Base-by-base conservation (phyloP, 176 grass and related monocot species). In the Chloris gayana region DNA sequence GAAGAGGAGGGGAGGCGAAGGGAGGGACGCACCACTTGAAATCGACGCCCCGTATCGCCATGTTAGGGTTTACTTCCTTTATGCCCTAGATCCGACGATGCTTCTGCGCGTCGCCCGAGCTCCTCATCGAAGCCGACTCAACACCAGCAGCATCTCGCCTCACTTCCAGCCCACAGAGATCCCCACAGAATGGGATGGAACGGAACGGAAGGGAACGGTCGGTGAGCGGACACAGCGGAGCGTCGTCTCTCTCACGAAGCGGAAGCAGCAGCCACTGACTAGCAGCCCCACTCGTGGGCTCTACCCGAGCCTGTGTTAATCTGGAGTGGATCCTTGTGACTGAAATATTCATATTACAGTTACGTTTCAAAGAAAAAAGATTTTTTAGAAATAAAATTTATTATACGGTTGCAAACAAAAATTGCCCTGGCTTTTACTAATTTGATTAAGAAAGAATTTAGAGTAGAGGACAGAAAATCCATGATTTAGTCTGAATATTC, bases 1-100 rank as follows among this genome's bases (percentile, higher is more conserved):
- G 13, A 56, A 39, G 21, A 56, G 77, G 22, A 31, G 24, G 14
- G 2, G n/a, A 13, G 6, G 35, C 22, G 45, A 50, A 31, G 2
- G 10, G 29, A 46, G 17, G 17, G 70, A n/a, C 51, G 68, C 3
- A 89, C 82, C 87, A 89, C 82, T 89, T 89, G 87, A 89, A 89
- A 76, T 89, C 82, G 27, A 89, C 82, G 56, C 87, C 87, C 37
- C 82, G 82, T 77, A 89, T 89, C 56, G 87, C 64, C 87, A 89
- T 89, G 76, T 18, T 31, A 7, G 46, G 22, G 19, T 54, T 59
- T 59, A 9, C 56, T 26, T 59, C 56, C 24, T 25, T 59, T 26
- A 59, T 13, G 56, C 56, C 56, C 25, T 12, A 59, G 56, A 59
- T 59, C 56, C 24, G 56, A 24, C n/a, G 56, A 59, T 26, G 15